Percentiles rank a stretch among this genome's conserved stretches.
Conservation (phyloP, 306 rosid species). For the Quercus cerris region DNA sequence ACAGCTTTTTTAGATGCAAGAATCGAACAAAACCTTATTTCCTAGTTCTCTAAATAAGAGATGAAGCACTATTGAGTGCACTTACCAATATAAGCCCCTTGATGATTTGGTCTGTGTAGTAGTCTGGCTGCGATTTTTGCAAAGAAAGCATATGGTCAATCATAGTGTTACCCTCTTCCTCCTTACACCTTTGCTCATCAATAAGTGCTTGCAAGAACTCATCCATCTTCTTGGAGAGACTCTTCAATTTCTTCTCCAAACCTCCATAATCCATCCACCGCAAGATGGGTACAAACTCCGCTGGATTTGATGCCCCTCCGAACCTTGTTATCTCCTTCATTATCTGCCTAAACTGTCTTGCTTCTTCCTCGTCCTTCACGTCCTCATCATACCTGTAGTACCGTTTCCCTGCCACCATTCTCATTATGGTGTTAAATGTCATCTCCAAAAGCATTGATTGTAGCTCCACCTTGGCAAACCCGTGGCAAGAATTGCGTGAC, state of each 20-base stretch:
- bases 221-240: conserved; percentile 26
- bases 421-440: conserved; percentile 55
- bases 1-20: too few relatives aligned
- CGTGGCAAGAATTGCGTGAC: not conserved
- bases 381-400: conserved; percentile 37
- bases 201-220: conserved; percentile 14
- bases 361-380: conserved; percentile 35
- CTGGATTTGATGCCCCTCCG: conserved; percentile 24
- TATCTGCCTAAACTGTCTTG: conserved; percentile 29
- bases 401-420: conserved; percentile 70
- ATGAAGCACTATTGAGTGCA: too few relatives aligned
- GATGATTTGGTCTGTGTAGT: conserved; percentile 21
- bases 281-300: conserved; percentile 43
- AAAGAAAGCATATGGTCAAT: conserved; percentile 14
- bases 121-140: conserved; percentile 17
- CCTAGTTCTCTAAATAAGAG: not conserved
- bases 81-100: conserved; percentile 27
- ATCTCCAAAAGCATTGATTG: conserved; percentile 32
- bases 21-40: too few relatives aligned
- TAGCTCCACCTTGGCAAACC: conserved; percentile 34
- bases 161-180: not conserved
- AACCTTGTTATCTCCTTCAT: conserved; percentile 16
- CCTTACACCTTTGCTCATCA: conserved; percentile 1
- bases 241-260: conserved; percentile 5
- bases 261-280: conserved; percentile 33